Evolutionary conservation across 1,284 basidiomycete genomes (phyloP), one percentile per base, ranked within the genome.

Genomic region (Irpex lacteus): DNA sequence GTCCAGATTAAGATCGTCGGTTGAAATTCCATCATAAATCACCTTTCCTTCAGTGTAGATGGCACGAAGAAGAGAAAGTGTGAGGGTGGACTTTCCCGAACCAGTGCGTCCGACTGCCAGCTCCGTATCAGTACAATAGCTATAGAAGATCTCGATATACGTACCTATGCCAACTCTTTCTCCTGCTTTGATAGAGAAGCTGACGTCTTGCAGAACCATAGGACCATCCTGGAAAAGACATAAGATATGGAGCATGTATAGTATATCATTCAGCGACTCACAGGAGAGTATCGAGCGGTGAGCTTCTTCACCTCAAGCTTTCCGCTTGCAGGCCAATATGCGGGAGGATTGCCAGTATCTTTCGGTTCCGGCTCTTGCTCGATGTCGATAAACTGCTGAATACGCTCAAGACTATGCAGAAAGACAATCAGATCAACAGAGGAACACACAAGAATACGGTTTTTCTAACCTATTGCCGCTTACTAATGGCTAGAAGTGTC

Each of bases 31-130:
- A 57, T 79, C 78, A 60, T 77, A 78, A 49, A 68, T 70, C 13
- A 81, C 79, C 4, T 70, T 73, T 13, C 84, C 84, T 32, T 79
- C 77, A 1, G 78, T 81, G 21, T 76, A 74, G 59, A 82, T 77
- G 71, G 82, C 78, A 5, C 79, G 76, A 4, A 78, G 69, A 1
- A 80, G 69, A 0, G 77, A 75, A 26, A 80, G 67, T 4, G 76
- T 76, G 53, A 83, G 66, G 4, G 80, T 55, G 63, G 83, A 84
- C 78, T 93, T 92, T 59, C 90, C 91, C 67, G 86, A 88, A 13
- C 91, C 91, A 0, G 91, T 92, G 40, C 91, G 80, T 26, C 91
- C 90, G n/a, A 89, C 87, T 85, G 61, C 13, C 15, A 18, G 26
- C 15, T 13, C 13, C 15, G 15, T n/a, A 19, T 53, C 4, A 53